Evolutionary conservation across 345 rosid genomes (phyloP).

Genomic region (Ceriops decandra): DNA sequence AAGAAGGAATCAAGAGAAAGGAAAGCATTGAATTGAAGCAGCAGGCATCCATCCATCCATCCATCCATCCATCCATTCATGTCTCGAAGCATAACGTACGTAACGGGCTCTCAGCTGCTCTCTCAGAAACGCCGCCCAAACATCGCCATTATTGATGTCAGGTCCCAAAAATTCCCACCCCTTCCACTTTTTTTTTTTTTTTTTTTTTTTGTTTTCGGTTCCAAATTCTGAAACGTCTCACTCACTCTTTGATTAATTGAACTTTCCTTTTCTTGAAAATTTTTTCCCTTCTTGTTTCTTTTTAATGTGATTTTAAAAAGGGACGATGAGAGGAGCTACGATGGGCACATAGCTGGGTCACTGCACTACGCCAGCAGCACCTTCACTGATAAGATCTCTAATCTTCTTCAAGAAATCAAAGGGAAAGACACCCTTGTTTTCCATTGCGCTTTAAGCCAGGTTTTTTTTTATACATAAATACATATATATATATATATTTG

Average conservation of each 20-base stretch:
- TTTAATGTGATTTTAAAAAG: conserved; percentile 19
- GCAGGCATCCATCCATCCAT: too few species aligned
- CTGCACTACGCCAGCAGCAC: conserved; percentile 70
- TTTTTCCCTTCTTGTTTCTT: neutral
- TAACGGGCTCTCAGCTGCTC: conserved; percentile 75
- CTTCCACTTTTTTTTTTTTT: neutral
- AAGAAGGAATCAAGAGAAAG: neutral
- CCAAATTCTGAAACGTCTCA: too few species aligned
- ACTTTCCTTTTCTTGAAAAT: too few species aligned
- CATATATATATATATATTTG: neutral
- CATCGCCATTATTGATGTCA: conserved; percentile 80
- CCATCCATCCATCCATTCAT: conserved; percentile 23
- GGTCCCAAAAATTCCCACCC: conserved; percentile 34
- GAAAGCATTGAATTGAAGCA: neutral
- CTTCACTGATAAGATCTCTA: conserved; percentile 68
- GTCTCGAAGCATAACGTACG: conserved; percentile 75
- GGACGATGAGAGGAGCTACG: conserved; percentile 93
- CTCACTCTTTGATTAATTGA: too few species aligned
- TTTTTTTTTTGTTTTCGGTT: too few species aligned
- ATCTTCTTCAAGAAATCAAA: conserved; percentile 65
- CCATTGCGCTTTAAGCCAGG: conserved; percentile 98
- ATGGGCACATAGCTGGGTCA: conserved; percentile 91
- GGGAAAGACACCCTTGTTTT: conserved; percentile 95
- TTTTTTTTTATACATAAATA: conserved; percentile 7
- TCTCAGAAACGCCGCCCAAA: conserved; percentile 59